A percentile compares a stretch with the other conserved stretches of the same genome.
Conservation (phyloP, 192 early-diverging fungal species). For the Dimargaris cristalligena region DNA sequence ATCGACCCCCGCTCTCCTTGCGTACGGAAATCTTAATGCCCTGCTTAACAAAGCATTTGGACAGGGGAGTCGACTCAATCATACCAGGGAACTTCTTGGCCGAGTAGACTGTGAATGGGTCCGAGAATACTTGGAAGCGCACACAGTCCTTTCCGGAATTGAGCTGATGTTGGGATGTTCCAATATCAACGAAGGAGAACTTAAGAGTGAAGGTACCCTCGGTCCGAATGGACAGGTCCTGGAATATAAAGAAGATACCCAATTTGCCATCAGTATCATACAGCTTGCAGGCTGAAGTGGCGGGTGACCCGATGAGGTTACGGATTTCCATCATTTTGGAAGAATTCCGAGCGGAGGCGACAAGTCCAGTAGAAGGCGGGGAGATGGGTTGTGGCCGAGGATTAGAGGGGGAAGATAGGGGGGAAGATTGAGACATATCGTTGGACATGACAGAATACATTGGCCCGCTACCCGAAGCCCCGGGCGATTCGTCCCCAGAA, state of each 20-base stretch:
- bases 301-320: constrained; percentile 52
- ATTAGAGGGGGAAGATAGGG: no score
- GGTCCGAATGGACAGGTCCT: constrained; percentile 56
- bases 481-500: no score
- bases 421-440: no score
- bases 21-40: constrained; percentile 67
- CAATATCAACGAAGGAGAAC: constrained; percentile 47
- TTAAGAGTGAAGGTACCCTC: constrained; percentile 54
- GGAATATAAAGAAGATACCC: constrained; percentile 66
- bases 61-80: constrained; percentile 61
- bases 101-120: constrained; percentile 51
- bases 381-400: no score
- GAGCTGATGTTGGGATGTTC: constrained; percentile 33
- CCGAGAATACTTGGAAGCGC: constrained; percentile 33
- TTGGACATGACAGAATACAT: background rate
- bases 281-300: constrained; percentile 47
- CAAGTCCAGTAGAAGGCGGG: background rate
- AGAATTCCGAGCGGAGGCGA: background rate
- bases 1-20: constrained; percentile 29
- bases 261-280: constrained; percentile 43
- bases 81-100: constrained; percentile 67
- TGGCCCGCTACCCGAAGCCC: background rate
- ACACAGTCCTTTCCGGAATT: constrained; percentile 24
- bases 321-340: constrained; percentile 24
- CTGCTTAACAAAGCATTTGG: constrained; percentile 53